Conservation (phyloP, 106 monocot genomes). For the Ottelia alismoides region DNA sequence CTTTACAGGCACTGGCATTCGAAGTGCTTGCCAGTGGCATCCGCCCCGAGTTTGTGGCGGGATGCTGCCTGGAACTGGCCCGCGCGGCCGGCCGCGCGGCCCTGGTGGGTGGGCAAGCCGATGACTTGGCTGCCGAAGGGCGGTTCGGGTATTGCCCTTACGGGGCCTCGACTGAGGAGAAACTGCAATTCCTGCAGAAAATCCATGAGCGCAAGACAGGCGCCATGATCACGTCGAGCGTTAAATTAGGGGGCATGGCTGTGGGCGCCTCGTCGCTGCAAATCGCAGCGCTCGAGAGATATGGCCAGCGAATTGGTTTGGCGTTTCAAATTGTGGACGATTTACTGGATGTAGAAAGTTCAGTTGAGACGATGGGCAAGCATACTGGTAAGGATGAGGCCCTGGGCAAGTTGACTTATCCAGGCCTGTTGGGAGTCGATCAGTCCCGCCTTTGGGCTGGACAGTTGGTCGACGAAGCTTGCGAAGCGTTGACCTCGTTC, state of each 20-base stretch:
- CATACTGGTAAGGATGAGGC: background rate
- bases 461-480: too few species aligned
- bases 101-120: background rate
- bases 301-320: background rate
- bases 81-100: background rate
- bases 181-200: background rate
- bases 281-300: background rate
- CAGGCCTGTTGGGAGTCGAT: background rate
- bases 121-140: background rate
- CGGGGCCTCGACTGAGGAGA: too few species aligned
- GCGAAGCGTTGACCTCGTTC: too few species aligned
- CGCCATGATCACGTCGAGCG: background rate
- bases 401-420: background rate
- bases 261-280: background rate
- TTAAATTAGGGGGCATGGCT: background rate
- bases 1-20: background rate
- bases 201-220: background rate
- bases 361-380: background rate
- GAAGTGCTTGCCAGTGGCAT: background rate
- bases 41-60: background rate
- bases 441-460: too few species aligned
- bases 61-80: constrained; percentile 4
- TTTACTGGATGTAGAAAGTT: background rate
- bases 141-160: too few species aligned
- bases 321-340: constrained; percentile 6